Evolutionary conservation across 371 early-diverging fungal species (phyloP).

Genomic region (Mycotypha africana): DNA sequence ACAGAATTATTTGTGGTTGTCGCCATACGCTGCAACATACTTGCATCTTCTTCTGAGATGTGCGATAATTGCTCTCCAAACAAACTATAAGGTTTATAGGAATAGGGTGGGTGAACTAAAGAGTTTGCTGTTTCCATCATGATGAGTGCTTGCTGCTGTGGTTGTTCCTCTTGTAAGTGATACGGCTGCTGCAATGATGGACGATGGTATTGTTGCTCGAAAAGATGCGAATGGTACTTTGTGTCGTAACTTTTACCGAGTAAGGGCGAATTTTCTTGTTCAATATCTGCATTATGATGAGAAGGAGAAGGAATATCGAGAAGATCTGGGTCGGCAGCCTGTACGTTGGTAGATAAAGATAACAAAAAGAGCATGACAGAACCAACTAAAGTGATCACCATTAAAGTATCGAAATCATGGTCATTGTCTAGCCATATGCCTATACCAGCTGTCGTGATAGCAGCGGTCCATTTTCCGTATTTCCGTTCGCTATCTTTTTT

Average conservation of each 20-base stretch:
- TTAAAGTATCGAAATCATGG: constrained; percentile 41
- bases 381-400: constrained; percentile 29
- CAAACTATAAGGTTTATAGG: constrained; percentile 36
- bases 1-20: constrained; percentile 9
- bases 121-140: no score
- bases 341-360: constrained; percentile 32
- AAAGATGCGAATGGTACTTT: no score
- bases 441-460: constrained; percentile 23
- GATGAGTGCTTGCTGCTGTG: no score
- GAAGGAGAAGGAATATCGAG: no score
- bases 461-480: constrained; percentile 29
- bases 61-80: constrained; percentile 38
- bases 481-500: constrained; percentile 14
- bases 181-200: no score
- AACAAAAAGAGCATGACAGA: constrained; percentile 29
- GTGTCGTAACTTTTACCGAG: constrained; percentile 5
- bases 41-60: constrained; percentile 43
- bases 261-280: constrained; percentile 11
- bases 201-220: constrained; percentile 12
- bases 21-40: constrained; percentile 23
- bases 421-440: constrained; percentile 37
- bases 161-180: no score
- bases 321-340: constrained; percentile 30
- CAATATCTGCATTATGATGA: no score
- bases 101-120: no score